Percentiles rank a stretch among this genome's conserved stretches.
These are phyloP conservation scores for Suillus paluster DNA, from an alignment of 768 basidiomycete genomes.

Conservation along the genomic window DNA sequence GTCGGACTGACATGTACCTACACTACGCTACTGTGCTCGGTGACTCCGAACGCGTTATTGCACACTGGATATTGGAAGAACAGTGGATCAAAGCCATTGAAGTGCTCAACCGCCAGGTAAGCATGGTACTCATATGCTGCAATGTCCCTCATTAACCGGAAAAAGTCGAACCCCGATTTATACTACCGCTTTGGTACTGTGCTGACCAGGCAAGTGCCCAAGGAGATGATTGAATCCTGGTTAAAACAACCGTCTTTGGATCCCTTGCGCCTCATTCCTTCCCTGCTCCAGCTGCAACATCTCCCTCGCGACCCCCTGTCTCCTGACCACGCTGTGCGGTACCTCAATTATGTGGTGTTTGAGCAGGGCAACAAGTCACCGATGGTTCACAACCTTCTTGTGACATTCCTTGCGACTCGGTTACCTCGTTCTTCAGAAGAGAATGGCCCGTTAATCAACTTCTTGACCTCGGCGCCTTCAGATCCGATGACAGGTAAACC, in stretches of 20 bases:
- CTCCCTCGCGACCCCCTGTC: slow-evolving; percentile 70
- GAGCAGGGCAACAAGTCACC: slow-evolving; percentile 79
- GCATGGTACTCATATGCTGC: slow-evolving; percentile 17
- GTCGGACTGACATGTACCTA: slow-evolving; percentile 89
- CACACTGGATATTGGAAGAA: slow-evolving; percentile 92
- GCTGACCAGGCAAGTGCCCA: slow-evolving; percentile 84
- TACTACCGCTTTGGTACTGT: slow-evolving; percentile 94
- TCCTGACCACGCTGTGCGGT: slow-evolving; percentile 88
- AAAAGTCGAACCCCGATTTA: slow-evolving; percentile 78
- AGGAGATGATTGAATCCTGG: slow-evolving; percentile 93
- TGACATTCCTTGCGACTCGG: slow-evolving; percentile 79
- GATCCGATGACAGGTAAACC: slow-evolving; percentile 85
- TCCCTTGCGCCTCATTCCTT: slow-evolving; percentile 85
- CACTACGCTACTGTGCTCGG: slow-evolving; percentile 84
- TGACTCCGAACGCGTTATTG: slow-evolving; percentile 83
- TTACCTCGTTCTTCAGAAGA: slow-evolving; percentile 55
- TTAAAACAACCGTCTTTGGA: slow-evolving; percentile 80
- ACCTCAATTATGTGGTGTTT: slow-evolving; percentile 84
- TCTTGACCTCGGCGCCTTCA: slow-evolving; percentile 79
- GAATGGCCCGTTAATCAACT: slow-evolving; percentile 79
- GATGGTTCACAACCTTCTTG: slow-evolving; percentile 91
- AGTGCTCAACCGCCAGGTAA: slow-evolving; percentile 86
- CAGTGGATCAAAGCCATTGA: slow-evolving; percentile 92
- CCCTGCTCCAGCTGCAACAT: slow-evolving; percentile 82
- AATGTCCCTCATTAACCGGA: slow-evolving; percentile 10